These are phyloP conservation scores for Coemansia umbellata DNA, from an alignment of 192 early-diverging fungal species.

Conservation along the genomic window DNA sequence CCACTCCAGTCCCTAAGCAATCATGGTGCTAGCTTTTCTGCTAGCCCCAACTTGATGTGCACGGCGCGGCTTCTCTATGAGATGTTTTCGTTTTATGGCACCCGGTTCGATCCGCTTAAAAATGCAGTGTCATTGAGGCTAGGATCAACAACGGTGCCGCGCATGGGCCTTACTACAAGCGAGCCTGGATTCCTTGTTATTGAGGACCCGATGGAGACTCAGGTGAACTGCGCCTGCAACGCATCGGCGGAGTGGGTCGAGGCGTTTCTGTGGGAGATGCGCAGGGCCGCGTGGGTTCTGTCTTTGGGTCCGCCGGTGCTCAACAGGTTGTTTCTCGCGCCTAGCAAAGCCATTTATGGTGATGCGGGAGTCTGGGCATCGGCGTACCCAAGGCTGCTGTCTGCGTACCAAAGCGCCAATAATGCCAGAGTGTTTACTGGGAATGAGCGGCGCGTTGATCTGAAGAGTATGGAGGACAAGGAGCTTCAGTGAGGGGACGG, in stretches of 20 bases:
- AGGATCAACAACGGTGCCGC: too few relatives aligned
- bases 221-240: constrained; percentile 28
- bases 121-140: constrained; percentile 32
- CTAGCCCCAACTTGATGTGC: constrained; percentile 27
- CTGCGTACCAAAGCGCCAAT: too few relatives aligned
- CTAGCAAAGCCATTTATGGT: constrained; percentile 4
- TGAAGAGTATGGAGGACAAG: too few relatives aligned
- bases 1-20: constrained; percentile 40
- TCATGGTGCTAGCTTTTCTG: too few relatives aligned
- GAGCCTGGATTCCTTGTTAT: constrained; percentile 24
- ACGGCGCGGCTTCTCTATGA: constrained; percentile 13
- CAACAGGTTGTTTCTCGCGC: constrained; percentile 16
- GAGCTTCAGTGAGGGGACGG: too few relatives aligned
- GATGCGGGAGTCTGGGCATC: constrained; percentile 19
- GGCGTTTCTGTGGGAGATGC: constrained; percentile 49
- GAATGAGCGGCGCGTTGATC: too few relatives aligned
- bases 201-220: constrained; percentile 38
- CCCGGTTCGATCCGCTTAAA: constrained; percentile 20
- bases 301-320: background rate
- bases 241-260: constrained; percentile 37
- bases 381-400: too few relatives aligned
- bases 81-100: constrained; percentile 35
- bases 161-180: too few relatives aligned
- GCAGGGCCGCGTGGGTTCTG: constrained; percentile 35
- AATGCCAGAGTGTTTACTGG: too few relatives aligned